These are phyloP conservation scores for Heliosperma pusillum DNA, from an alignment of 148 eudicot genomes.

Conservation along the genomic window DNA sequence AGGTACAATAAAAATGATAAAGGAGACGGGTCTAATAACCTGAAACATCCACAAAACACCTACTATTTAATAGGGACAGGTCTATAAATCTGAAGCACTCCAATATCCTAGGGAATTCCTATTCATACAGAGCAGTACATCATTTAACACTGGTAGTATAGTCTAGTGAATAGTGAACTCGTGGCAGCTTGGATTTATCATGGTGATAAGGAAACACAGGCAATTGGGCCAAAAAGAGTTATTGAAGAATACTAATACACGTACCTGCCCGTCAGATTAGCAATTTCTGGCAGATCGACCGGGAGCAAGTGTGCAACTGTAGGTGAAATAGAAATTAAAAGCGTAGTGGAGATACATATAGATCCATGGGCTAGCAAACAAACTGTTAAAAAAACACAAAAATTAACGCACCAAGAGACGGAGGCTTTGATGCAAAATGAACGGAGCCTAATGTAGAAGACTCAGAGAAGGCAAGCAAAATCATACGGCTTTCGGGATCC, in stretches of 20 bases:
- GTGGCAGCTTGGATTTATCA: background rate
- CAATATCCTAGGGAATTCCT: background rate
- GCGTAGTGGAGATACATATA: background rate
- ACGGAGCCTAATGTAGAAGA: constrained; percentile 80
- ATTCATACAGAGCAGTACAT: background rate
- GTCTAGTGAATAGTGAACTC: background rate
- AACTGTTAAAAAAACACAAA: background rate
- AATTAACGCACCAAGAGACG: constrained; percentile 67
- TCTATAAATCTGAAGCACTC: background rate
- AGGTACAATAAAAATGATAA: background rate
- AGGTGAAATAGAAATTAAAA: constrained; percentile 9
- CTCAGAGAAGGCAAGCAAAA: constrained; percentile 77
- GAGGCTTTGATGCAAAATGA: constrained; percentile 96
- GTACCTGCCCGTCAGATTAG: constrained; percentile 71
- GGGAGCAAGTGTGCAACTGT: constrained; percentile 95
- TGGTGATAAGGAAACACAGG: background rate
- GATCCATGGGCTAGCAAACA: background rate
- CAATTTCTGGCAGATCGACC: constrained; percentile 80
- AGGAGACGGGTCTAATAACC: background rate
- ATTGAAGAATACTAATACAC: background rate
- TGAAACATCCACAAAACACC: background rate
- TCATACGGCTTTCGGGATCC: constrained; percentile 97
- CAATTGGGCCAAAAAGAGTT: background rate
- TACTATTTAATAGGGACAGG: background rate
- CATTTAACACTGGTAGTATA: background rate